phyloP scores from a whole-genome alignment of 768 basidiomycete species.

The Collybia sordida region DNA sequence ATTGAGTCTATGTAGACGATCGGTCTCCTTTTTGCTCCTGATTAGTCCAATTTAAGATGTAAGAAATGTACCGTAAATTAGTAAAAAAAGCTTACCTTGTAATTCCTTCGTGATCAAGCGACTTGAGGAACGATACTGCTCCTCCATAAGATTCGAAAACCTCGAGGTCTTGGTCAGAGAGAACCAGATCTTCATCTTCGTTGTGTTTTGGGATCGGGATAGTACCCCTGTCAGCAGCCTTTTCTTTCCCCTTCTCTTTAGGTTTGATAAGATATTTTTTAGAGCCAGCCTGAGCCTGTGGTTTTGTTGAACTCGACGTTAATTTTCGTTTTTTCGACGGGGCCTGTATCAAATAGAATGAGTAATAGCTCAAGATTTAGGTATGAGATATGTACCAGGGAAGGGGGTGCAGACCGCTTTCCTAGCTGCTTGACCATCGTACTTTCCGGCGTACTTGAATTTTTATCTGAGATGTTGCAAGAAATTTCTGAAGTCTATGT shows the following conservation, averaged over 20 bases:
- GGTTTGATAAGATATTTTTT: slow-evolving; percentile 26
- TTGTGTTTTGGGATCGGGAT: slow-evolving; percentile 62
- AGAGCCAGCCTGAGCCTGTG: slow-evolving; percentile 12
- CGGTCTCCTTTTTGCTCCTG: slow-evolving; percentile 86
- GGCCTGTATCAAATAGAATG: slow-evolving; percentile 20
- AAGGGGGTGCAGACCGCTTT: slow-evolving; percentile 32
- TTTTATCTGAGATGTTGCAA: neutral
- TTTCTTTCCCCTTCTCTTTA: slow-evolving; percentile 54
- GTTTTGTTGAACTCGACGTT: slow-evolving; percentile 25
- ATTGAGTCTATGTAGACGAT: slow-evolving; percentile 63
- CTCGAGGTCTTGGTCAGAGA: slow-evolving; percentile 74
- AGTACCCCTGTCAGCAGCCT: slow-evolving; percentile 53
- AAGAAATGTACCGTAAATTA: neutral
- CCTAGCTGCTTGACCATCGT: slow-evolving; percentile 21
- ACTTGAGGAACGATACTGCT: slow-evolving; percentile 64
- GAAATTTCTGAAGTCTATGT: neutral
- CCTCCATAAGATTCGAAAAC: slow-evolving; percentile 64
- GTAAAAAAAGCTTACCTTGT: slow-evolving; percentile 52
- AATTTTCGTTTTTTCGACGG: slow-evolving; percentile 66
- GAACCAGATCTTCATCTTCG: slow-evolving; percentile 48
- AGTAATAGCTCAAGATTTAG: neutral
- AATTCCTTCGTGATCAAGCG: slow-evolving; percentile 78
- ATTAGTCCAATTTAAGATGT: slow-evolving; percentile 4
- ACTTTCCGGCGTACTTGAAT: no score
- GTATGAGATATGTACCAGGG: slow-evolving; percentile 18